Percentiles rank a stretch among this genome's conserved stretches.
phyloP scores from a whole-genome alignment of 345 rosid species.

The Brassica napus region DNA sequence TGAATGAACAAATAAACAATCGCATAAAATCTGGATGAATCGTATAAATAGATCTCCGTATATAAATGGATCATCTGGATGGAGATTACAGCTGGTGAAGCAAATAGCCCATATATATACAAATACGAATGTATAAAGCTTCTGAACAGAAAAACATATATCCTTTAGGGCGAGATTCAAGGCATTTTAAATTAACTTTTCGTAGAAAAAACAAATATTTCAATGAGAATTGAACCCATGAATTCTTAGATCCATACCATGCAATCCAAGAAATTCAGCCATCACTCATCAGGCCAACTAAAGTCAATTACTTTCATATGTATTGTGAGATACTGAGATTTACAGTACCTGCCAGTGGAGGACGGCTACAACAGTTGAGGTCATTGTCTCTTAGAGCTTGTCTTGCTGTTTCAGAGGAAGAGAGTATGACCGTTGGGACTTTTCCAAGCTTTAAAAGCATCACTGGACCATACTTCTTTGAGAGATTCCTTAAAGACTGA shows the following conservation, averaged over 20 bases:
- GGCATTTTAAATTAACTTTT: too few relatives aligned
- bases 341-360: conserved; percentile 11
- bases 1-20: too few relatives aligned
- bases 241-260: not conserved
- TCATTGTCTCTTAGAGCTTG: conserved; percentile 24
- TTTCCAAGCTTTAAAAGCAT: conserved; percentile 39
- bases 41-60: too few relatives aligned
- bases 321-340: not conserved
- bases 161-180: not conserved
- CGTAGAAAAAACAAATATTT: not conserved
- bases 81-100: too few relatives aligned
- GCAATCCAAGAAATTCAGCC: not conserved
- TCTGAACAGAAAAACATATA: not conserved
- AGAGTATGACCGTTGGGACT: conserved; percentile 31
- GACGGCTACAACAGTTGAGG: conserved; percentile 34
- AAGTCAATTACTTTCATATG: not conserved
- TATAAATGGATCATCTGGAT: too few relatives aligned
- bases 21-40: too few relatives aligned
- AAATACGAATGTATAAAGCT: not conserved
- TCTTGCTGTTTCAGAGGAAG: conserved; percentile 27
- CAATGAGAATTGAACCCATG: not conserved
- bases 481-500: conserved; percentile 37
- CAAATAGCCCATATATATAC: too few relatives aligned
- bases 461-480: conserved; percentile 39
- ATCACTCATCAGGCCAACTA: not conserved